Evolutionary conservation across 306 rosid species (phyloP), one percentile per base, ranked within the genome.

Genomic region (Pyrus bretschneideri): DNA sequence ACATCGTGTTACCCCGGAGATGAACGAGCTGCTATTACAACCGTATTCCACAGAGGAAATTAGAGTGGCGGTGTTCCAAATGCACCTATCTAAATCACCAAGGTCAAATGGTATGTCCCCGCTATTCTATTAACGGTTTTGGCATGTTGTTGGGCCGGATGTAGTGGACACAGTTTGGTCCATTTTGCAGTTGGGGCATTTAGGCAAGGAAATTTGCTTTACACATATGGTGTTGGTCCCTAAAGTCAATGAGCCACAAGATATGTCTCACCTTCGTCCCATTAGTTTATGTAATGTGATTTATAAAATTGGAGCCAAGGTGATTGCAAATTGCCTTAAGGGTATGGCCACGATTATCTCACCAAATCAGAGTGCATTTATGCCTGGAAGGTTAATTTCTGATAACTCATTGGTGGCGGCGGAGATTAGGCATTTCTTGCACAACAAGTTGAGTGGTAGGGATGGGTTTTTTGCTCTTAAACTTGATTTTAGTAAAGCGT

Each of bases 1-100:
- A 4, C 1, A 6, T 3, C 2, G 1, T 0, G 19, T 51, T 4
- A 12, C 1, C 15, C 4, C 0, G 0, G 55, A 12, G 15, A 51
- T 17, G 12, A 51, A 51, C 1, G 21, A 51, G 0, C 2, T 17
- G 5, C 5, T 51, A 18, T 51, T 51, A 51, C 55, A 12, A 51
- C 7, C 19, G 19, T 51, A 51, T 17, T 11, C 19, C 4, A 0
- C 5, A 2, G 4, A 51, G 55, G 5, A 51, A 6, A 51, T 51
- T 17, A 51, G 6, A 15, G 21, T 17, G 6, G 55, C 6, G 4
- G 18, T 51, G 55, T 51, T 51, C 21, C 7, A 51, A 51, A 51
- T 51, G 21, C 55, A 51, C 19, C 21, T 4, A 12, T 51, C 55
- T 4, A 51, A 51, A 17, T 33, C 55, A 3, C 17, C 17, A 51